Conservation (phyloP, 2,329 filamentous ascomycete genomes). For the Coniosporium tulheliwenetii region DNA sequence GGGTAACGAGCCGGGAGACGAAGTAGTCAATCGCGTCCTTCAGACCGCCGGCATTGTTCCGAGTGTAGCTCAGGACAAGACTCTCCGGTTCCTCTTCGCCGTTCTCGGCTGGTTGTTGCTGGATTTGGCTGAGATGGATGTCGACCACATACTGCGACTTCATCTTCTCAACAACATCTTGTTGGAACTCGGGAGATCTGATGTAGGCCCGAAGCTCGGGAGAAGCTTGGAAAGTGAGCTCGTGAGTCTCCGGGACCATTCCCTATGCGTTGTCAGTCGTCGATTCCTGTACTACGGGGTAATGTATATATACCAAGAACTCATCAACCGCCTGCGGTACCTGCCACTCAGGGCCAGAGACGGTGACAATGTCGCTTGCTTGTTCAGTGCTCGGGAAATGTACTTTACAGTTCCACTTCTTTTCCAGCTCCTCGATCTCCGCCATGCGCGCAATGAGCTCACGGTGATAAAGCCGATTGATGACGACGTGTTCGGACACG, state of each 20-base stretch:
- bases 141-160: conserved; percentile 88
- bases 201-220: conserved; percentile 67
- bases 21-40: conserved; percentile 94
- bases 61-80: conserved; percentile 53
- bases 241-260: conserved; percentile 95
- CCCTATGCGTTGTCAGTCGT: conserved; percentile 38
- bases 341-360: conserved; percentile 95
- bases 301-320: conserved; percentile 47
- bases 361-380: conserved; percentile 88
- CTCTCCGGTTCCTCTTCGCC: conserved; percentile 26
- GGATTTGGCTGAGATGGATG: conserved; percentile 48
- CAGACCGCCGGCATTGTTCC: conserved; percentile 90
- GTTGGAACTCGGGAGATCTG: conserved; percentile 63
- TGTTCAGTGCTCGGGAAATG: conserved; percentile 95
- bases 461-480: conserved; percentile 89
- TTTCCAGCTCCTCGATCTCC: conserved; percentile 88
- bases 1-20: conserved; percentile 68
- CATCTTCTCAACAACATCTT: conserved; percentile 68
- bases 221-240: conserved; percentile 68
- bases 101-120: conserved; percentile 22
- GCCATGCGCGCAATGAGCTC: conserved; percentile 77
- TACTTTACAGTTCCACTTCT: conserved; percentile 99
- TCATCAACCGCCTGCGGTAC: conserved; percentile 93
- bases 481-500: conserved; percentile 81
- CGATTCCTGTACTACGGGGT: not conserved